phyloP scores from a whole-genome alignment of 768 basidiomycete species.

The Hypholoma fasciculare region DNA sequence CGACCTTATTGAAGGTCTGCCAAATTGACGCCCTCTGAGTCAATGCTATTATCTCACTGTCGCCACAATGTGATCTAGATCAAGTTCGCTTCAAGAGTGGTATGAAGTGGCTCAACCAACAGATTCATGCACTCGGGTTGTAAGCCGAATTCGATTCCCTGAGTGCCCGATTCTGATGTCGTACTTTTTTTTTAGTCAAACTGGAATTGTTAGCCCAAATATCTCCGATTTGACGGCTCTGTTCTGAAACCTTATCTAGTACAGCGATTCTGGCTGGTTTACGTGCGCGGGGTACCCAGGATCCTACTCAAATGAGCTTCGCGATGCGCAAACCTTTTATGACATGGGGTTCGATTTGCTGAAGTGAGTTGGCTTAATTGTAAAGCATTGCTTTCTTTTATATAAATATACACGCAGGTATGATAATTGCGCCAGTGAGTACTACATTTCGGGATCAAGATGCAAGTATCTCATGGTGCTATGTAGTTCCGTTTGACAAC shows the following conservation, averaged over 20 bases:
- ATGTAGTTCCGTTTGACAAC: slow-evolving; percentile 54
- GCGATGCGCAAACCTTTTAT: slow-evolving; percentile 56
- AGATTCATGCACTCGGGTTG: slow-evolving; percentile 62
- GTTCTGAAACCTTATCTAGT: slow-evolving; percentile 29
- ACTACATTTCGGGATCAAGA: background rate
- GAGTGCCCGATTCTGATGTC: background rate
- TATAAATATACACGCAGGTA: slow-evolving; percentile 6
- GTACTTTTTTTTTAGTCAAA: slow-evolving; percentile 27
- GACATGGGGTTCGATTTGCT: slow-evolving; percentile 70
- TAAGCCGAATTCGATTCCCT: slow-evolving; percentile 19
- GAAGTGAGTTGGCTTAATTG: slow-evolving; percentile 42
- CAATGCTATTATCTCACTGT: background rate
- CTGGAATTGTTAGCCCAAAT: slow-evolving; percentile 37
- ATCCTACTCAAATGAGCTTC: slow-evolving; percentile 58
- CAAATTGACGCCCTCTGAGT: too few species aligned
- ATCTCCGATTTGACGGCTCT: background rate
- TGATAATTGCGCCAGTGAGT: slow-evolving; percentile 18
- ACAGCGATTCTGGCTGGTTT: slow-evolving; percentile 65
- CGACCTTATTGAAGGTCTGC: slow-evolving; percentile 52
- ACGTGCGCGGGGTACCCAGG: slow-evolving; percentile 71
- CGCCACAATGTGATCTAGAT: slow-evolving; percentile 30
- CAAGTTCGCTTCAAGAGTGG: slow-evolving; percentile 52
- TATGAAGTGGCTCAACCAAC: slow-evolving; percentile 53
- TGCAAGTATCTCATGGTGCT: background rate
- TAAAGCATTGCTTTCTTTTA: background rate